These are phyloP conservation scores for Xylaria sp. DNA, from an alignment of 495 filamentous ascomycete genomes.

Conservation along the genomic window DNA sequence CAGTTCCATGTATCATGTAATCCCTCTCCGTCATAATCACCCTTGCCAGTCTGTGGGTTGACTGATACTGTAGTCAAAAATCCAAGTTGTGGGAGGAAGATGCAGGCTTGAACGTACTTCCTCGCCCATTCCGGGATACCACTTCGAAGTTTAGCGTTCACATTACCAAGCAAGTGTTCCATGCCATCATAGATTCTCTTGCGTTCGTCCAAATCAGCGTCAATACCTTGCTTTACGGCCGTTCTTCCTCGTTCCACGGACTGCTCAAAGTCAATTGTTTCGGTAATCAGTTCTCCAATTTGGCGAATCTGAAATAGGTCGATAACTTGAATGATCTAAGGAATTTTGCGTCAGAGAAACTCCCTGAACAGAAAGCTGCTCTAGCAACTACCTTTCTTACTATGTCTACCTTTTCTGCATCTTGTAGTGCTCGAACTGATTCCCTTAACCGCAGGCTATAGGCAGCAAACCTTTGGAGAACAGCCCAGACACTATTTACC, in stretches of 20 bases:
- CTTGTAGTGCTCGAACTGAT: conserved; percentile 65
- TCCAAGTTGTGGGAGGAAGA: conserved; percentile 90
- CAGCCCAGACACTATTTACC: conserved; percentile 74
- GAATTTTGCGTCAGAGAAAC: conserved; percentile 23
- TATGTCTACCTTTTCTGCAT: conserved; percentile 62
- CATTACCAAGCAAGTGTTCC: conserved; percentile 70
- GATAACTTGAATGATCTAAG: conserved; percentile 50
- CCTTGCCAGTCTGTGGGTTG: conserved; percentile 65
- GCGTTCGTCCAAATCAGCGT: conserved; percentile 77
- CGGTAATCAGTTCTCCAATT: conserved; percentile 73
- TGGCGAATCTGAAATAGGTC: conserved; percentile 62
- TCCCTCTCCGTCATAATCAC: conserved; percentile 69
- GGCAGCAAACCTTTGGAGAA: conserved; percentile 56
- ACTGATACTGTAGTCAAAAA: conserved; percentile 82
- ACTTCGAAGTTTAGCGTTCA: conserved; percentile 66
- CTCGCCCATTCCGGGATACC: conserved; percentile 65
- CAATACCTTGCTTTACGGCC: conserved; percentile 74
- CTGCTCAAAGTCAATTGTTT: conserved; percentile 82
- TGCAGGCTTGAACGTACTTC: conserved; percentile 66
- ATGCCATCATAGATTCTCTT: conserved; percentile 81
- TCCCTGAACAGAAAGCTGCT: not conserved
- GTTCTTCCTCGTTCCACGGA: conserved; percentile 77
- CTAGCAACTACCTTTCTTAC: conserved; percentile 58
- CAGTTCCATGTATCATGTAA: conserved; percentile 71
- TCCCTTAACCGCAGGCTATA: conserved; percentile 74